A percentile compares a stretch with the other conserved stretches of the same genome.
These are phyloP conservation scores for Phytophthora foliorum DNA, from an alignment of 352 stramenopile species.

Conservation along the genomic window DNA sequence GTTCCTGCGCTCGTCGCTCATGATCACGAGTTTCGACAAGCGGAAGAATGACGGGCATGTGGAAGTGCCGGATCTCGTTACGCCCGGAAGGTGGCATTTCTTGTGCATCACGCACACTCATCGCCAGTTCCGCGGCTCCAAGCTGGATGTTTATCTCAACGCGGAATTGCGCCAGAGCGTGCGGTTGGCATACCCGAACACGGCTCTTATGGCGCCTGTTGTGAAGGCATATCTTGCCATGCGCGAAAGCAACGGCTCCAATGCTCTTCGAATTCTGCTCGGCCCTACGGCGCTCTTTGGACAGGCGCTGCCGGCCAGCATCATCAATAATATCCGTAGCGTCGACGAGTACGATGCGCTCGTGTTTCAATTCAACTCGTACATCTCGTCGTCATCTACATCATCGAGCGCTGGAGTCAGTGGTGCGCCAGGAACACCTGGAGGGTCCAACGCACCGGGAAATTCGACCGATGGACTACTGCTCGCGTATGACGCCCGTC, in stretches of 20 bases:
- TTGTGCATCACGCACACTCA: slow-evolving; percentile 89
- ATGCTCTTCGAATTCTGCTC: slow-evolving; percentile 66
- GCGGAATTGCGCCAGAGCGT: slow-evolving; percentile 76
- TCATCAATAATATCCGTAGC: slow-evolving; percentile 75
- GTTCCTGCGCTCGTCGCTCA: slow-evolving; percentile 78
- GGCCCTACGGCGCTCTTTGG: slow-evolving; percentile 72
- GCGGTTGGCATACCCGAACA: slow-evolving; percentile 84
- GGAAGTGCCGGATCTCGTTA: slow-evolving; percentile 77
- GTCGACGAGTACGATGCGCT: slow-evolving; percentile 80
- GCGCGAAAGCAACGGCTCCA: slow-evolving; percentile 75
- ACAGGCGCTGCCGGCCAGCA: slow-evolving; percentile 63
- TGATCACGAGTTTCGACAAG: slow-evolving; percentile 88
- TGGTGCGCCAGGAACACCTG: slow-evolving; percentile 31
- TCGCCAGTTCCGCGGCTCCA: slow-evolving; percentile 83
- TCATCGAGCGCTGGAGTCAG: slow-evolving; percentile 49
- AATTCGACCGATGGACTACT: slow-evolving; percentile 65
- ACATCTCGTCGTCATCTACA: slow-evolving; percentile 75
- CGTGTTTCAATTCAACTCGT: slow-evolving; percentile 84
- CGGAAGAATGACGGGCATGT: slow-evolving; percentile 89
- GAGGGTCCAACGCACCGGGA: slow-evolving; percentile 31
- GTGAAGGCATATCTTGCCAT: slow-evolving; percentile 85
- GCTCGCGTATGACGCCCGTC: slow-evolving; percentile 72
- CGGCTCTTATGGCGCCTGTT: slow-evolving; percentile 75
- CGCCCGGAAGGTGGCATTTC: slow-evolving; percentile 79
- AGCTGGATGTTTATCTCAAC: slow-evolving; percentile 86